Base-by-base conservation (phyloP, 176 grass and related monocot genomes). In the Oryza rufipogon region DNA sequence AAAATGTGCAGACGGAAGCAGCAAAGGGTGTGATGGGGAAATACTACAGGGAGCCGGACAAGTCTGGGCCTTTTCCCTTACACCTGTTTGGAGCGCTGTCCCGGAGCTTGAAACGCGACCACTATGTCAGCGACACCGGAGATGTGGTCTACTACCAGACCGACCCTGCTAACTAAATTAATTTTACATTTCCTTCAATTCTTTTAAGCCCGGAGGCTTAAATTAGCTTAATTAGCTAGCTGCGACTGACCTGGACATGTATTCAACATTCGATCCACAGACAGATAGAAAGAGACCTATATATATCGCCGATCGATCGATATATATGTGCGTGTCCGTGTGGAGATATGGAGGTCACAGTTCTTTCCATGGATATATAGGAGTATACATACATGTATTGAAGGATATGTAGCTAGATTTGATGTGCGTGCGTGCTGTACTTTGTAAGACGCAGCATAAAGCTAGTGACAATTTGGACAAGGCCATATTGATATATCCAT, bases 91-190 rank as follows among this genome's bases (percentile, higher is more conserved):
- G 74, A 6, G 81, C 82, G 2, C 13, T 93, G 14, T 23, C 73
- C 5, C 65, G 20, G 63, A 93, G 91, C 83, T 68, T 91, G 72
- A 86, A 90, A 49, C 68, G 48, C 1, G 86, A 93, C 73, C 88
- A 88, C 78, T 93, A 90, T 7, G 91, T 93, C 22, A 88, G 86
- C 23, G 91, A 93, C 52, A 80, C 88, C 2, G 91, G 91, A 48
- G 88, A 91, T 22, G 68, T 94, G 22, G 42, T 94, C 56, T 91
- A 91, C 65, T 94, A 94, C 78, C 86, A 94, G 85, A 84, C 86
- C 67, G 91, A 91, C 73, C 23, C 78, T 49, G 47, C 47, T 12
- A 49, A 49, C 13, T 49, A 49, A 49, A 4, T 49, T 49, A 41
- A 7, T 41, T 8, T 41, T 41, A 49, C 47, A 49, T 49, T 49